These are phyloP conservation scores for Fonticula alba DNA, from an alignment of 78 protist species.

Conservation along the genomic window DNA sequence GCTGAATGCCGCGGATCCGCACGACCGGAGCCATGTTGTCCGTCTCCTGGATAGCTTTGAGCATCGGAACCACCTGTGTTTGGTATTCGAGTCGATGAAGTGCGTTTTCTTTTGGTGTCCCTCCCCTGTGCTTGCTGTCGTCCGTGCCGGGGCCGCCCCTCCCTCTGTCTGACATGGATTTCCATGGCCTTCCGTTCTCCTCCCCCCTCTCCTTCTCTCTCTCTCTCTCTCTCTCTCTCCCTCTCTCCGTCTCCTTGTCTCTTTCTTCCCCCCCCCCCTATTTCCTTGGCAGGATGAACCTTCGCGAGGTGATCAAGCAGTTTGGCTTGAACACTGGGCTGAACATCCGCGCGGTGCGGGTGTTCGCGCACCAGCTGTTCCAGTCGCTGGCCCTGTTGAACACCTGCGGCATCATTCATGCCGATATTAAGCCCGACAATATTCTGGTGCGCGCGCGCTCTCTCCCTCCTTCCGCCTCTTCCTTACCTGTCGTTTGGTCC, in stretches of 20 bases:
- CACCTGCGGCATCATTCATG: slow-evolving; percentile 42
- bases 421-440: slow-evolving; percentile 72
- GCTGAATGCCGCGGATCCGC: slow-evolving; percentile 21
- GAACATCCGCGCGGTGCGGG: slow-evolving; percentile 43
- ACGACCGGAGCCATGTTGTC: slow-evolving; percentile 34
- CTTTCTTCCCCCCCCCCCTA: too few species aligned
- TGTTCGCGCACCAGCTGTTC: slow-evolving; percentile 55
- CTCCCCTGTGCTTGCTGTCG: neutral
- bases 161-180: too few species aligned
- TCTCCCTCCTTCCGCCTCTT: too few species aligned
- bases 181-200: too few species aligned
- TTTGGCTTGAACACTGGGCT: slow-evolving; percentile 55
- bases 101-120: neutral
- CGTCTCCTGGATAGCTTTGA: slow-evolving; percentile 33
- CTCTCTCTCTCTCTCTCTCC: neutral
- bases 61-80: slow-evolving; percentile 60
- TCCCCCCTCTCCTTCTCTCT: neutral
- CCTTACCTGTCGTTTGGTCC: too few species aligned
- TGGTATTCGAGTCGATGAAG: slow-evolving; percentile 61
- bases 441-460: slow-evolving; percentile 12
- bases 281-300: slow-evolving; percentile 34
- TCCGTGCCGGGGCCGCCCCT: too few species aligned
- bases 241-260: too few species aligned
- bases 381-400: slow-evolving; percentile 39
- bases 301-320: slow-evolving; percentile 46